phyloP scores from a whole-genome alignment of 73 alveolate genomes.

The Paramecium primaurelia region DNA sequence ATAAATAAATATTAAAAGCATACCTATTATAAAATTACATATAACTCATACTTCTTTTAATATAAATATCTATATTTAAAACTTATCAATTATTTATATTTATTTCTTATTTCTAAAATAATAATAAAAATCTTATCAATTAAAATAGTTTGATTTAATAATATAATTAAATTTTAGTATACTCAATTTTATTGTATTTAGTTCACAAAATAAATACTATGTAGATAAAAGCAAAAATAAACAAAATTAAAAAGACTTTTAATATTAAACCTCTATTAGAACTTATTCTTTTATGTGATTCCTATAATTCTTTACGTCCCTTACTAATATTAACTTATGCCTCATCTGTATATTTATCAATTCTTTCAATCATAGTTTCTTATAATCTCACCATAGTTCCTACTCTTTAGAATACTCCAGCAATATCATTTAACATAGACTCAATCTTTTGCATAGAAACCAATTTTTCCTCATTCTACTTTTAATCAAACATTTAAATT shows the following conservation, averaged over 20 bases:
- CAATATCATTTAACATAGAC: slow-evolving; percentile 5
- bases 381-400: slow-evolving; percentile 13
- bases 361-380: slow-evolving; percentile 45
- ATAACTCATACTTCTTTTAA: not conserved
- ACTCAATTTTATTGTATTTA: not conserved
- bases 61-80: no score
- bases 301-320: slow-evolving; percentile 45
- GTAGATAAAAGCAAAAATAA: not conserved
- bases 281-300: slow-evolving; percentile 16
- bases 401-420: slow-evolving; percentile 21
- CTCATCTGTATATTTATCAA: slow-evolving; percentile 41
- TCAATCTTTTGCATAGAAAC: slow-evolving; percentile 5
- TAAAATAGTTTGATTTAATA: not conserved
- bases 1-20: not conserved
- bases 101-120: not conserved
- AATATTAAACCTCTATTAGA: slow-evolving; percentile 13
- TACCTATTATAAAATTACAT: not conserved
- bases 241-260: slow-evolving; percentile 5
- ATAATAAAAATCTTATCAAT: not conserved
- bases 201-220: slow-evolving; percentile 19
- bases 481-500: not conserved
- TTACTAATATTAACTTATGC: not conserved
- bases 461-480: not conserved
- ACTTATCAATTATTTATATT: no score
- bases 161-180: not conserved